Evolutionary conservation across 768 basidiomycete species (phyloP), one percentile per base, ranked within the genome.

Genomic region (Amanita brunnescens): DNA sequence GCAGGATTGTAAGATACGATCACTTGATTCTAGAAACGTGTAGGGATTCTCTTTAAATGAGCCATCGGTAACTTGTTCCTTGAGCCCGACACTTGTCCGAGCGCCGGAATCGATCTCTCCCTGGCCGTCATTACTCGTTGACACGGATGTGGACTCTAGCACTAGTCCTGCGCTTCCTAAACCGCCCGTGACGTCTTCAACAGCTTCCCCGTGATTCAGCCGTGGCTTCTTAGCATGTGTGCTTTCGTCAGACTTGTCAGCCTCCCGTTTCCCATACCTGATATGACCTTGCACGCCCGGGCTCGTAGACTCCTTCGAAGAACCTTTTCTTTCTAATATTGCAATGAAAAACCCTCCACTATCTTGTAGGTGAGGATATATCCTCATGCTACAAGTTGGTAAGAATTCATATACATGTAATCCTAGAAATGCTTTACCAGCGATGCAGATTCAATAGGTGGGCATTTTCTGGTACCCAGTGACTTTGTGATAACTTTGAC

Each of bases 281-380:
- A 32, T 52, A 45, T 8, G 52, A 51, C 43, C 35, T 20, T 12
- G 42, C 38, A 37, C 26, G 24, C 16, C 33, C 26, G 16, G 5
- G 34, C 51, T 6, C 14, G 20, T 14, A 37, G 37, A n/a, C n/a
- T 18, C 30, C 30, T 41, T 41, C 13, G 30, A 6, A 53, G 8
- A 5, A 23, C 26, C 14, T 46, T 69, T 78, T 60, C 75, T 79
- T 61, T 86, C 77, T 32, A 97, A 65, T 0, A 96, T 87, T 9
- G 92, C 92, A n/a, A 99, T 83, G 62, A 96, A 99, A 69, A 99
- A 99, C 0, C 93, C 96, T 2, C 96, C 96, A 0, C 93, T 91
- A 61, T 99, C 89, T 66, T 98, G 96, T 7, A 96, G 70, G 63
- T 98, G 94, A 2, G 96, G 94, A 62, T 95, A 89, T 55, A 98